phyloP scores from a whole-genome alignment of 768 basidiomycete genomes.

The Trametes gibbosa region DNA sequence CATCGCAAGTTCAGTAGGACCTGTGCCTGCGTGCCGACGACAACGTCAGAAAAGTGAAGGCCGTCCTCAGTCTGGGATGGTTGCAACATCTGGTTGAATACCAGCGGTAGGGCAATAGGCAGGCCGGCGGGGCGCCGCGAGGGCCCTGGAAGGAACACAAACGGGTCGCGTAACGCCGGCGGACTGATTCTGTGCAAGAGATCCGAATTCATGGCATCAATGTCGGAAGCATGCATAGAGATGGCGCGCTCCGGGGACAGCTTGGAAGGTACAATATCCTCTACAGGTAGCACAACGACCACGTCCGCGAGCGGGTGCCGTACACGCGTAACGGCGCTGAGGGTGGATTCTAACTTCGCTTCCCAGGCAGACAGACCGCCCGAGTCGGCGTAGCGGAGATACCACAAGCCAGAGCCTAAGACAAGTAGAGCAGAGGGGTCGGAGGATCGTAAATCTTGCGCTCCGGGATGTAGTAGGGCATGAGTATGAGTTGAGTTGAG shows the following conservation, averaged over 20 bases:
- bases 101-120: conserved; percentile 62
- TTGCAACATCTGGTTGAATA: conserved; percentile 80
- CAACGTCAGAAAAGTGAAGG: conserved; percentile 67
- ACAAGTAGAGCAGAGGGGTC: conserved; percentile 65
- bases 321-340: conserved; percentile 44
- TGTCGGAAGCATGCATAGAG: conserved; percentile 74
- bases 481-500: conserved; percentile 64
- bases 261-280: conserved; percentile 64
- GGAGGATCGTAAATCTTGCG: not conserved
- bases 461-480: conserved; percentile 36
- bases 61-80: conserved; percentile 79
- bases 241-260: conserved; percentile 59
- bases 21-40: conserved; percentile 69
- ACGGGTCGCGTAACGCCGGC: conserved; percentile 25
- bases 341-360: conserved; percentile 62
- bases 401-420: conserved; percentile 87
- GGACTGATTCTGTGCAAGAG: conserved; percentile 63
- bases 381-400: conserved; percentile 73
- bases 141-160: conserved; percentile 27
- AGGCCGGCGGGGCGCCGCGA: conserved; percentile 17
- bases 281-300: conserved; percentile 76
- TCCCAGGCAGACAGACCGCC: conserved; percentile 82
- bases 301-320: conserved; percentile 56
- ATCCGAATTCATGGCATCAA: conserved; percentile 91
- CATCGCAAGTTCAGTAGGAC: conserved; percentile 79